Conservation (phyloP, 164 flowering plant genomes). For the Chimonanthus praecox region DNA sequence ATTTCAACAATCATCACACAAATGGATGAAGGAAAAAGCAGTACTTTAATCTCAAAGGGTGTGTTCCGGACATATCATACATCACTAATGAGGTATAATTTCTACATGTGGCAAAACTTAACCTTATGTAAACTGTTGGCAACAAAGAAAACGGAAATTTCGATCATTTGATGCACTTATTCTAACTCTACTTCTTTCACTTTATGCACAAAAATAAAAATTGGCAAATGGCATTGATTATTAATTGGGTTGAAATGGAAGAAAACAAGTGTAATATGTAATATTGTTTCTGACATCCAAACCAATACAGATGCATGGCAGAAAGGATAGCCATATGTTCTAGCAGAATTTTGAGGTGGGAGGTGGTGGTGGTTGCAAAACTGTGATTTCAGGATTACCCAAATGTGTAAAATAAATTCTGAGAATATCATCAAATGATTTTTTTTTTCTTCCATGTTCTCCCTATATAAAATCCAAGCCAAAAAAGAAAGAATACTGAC, state of each 20-base stretch:
- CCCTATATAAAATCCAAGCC: neutral
- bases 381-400: neutral
- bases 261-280: neutral
- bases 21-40: neutral
- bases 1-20: conserved; percentile 2
- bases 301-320: neutral
- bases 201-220: neutral
- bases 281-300: neutral
- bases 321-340: neutral
- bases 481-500: conserved; percentile 26
- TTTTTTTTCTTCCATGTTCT: neutral
- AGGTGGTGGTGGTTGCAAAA: too few species aligned
- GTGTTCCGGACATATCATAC: neutral
- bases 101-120: neutral
- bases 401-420: neutral
- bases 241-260: neutral
- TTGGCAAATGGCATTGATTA: neutral
- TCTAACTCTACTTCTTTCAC: neutral
- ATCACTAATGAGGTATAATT: neutral
- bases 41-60: neutral
- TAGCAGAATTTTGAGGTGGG: neutral
- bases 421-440: neutral
- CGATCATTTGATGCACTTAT: neutral
- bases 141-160: neutral
- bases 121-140: neutral